Evolutionary conservation across 2,329 filamentous ascomycete species (phyloP), one percentile per base, ranked within the genome.

Genomic region (Hypoxylon sp.): DNA sequence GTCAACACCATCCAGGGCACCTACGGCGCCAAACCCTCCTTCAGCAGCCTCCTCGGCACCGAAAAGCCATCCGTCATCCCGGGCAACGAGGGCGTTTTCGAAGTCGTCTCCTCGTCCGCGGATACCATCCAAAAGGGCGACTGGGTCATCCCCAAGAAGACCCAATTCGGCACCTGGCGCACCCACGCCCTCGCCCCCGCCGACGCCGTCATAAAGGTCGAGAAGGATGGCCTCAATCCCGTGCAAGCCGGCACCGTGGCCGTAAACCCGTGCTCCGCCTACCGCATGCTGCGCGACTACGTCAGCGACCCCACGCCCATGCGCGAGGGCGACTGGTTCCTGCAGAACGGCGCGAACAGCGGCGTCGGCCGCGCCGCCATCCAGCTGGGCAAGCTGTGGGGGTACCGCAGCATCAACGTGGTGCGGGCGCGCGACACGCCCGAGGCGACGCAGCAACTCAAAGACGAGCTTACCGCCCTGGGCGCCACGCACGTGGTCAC

Each of bases 1-100:
- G 93, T 99, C 80, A 99, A 99, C 85, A 95, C 95, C 76, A 93
- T 99, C 76, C 96, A 99, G 84, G 96, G 96, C 72, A 94, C 95
- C 3, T 99, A 99, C 83, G 95, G 95, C 68, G 90, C 90, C 50
- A 93, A 93, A 78, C 94, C 94, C 0, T 84, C 87, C 48, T 94
- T 97, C 81, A 90, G 89, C 17, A 90, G 89, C 5, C 81, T 88
- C 1, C 88, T 99, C 60, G 92, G 94, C 62, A 98, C 94, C 0
- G 73, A 89, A 0, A 84, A 89, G 24, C 93, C 94, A 2, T 88
- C 92, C 6, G 93, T 93, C 0, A 88, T 96, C 1, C 92, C 89
- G 1, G 94, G 94, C 27, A 98, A 98, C 78, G 97, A 99, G 80
- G 97, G 93, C 51, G 93, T 95, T 44, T 97, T 97, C 73, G 93